Conservation (phyloP, 768 basidiomycete genomes). For the Trichaptum fuscoviolaceum region DNA sequence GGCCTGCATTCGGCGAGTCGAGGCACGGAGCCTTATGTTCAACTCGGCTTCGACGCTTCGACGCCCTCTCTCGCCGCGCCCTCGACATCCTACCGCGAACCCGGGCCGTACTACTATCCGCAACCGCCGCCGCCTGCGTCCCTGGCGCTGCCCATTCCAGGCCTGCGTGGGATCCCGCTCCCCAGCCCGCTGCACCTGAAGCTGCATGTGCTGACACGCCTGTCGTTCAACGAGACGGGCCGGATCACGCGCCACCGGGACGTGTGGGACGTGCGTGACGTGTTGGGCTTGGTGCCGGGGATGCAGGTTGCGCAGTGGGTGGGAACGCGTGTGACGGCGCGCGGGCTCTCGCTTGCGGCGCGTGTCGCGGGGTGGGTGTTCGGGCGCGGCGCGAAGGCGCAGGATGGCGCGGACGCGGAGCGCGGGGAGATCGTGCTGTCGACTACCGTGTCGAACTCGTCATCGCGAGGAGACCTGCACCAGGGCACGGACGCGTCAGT, state of each 20-base stretch:
- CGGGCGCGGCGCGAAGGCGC: slow-evolving; percentile 1
- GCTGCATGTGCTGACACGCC: slow-evolving; percentile 64
- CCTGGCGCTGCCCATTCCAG: slow-evolving; percentile 52
- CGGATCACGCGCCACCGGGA: slow-evolving; percentile 76
- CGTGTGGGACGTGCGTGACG: slow-evolving; percentile 75
- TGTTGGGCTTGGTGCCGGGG: slow-evolving; percentile 69
- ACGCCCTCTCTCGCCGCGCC: slow-evolving; percentile 25
- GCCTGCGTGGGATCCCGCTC: slow-evolving; percentile 44
- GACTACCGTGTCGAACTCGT: slow-evolving; percentile 4
- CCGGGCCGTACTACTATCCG: slow-evolving; percentile 13
- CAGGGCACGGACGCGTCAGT: background rate
- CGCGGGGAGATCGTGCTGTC: slow-evolving; percentile 2
- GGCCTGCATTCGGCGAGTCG: slow-evolving; percentile 53
- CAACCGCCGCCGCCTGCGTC: slow-evolving; percentile 27
- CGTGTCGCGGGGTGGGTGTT: slow-evolving; percentile 22
- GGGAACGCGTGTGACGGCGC: slow-evolving; percentile 54
- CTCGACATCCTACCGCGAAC: slow-evolving; percentile 16
- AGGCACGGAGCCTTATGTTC: slow-evolving; percentile 24
- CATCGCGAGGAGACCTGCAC: background rate
- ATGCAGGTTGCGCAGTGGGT: slow-evolving; percentile 66
- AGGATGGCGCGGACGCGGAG: background rate
- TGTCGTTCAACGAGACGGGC: slow-evolving; percentile 80
- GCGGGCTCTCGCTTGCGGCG: slow-evolving; percentile 43
- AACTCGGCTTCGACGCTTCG: slow-evolving; percentile 30
- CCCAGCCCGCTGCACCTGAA: slow-evolving; percentile 72